Conservation (phyloP, 2,329 filamentous ascomycete species). For the Colletotrichum sp. region DNA sequence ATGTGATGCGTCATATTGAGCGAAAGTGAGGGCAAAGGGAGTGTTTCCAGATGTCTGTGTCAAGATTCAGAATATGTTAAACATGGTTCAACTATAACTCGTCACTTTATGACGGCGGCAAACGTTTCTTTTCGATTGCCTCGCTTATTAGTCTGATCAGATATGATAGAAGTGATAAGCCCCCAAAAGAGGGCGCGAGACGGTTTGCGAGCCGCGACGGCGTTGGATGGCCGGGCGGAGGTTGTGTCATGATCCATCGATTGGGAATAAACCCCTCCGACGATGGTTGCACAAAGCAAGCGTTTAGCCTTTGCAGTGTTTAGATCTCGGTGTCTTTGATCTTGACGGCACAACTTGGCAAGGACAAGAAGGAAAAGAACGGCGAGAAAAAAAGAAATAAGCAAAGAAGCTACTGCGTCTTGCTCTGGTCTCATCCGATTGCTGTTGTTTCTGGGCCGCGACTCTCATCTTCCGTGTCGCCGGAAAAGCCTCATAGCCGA, state of each 20-base stretch:
- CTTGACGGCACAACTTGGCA: neutral
- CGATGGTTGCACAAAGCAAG: neutral
- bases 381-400: constrained; percentile 1
- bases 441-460: neutral
- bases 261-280: neutral
- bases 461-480: neutral
- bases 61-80: neutral
- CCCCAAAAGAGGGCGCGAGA: neutral
- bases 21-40: neutral
- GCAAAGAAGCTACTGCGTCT: neutral
- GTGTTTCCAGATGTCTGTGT: neutral
- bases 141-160: neutral
- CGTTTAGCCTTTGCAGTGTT: neutral
- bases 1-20: constrained; percentile 6
- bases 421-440: neutral
- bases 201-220: neutral
- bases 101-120: neutral
- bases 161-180: neutral
- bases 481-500: neutral
- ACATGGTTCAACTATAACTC: neutral
- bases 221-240: neutral
- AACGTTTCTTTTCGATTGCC: neutral
- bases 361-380: neutral
- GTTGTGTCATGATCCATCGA: neutral
- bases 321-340: constrained; percentile 8